Conservation (phyloP, 768 basidiomycete genomes). For the Pleurotus ostreatus region DNA sequence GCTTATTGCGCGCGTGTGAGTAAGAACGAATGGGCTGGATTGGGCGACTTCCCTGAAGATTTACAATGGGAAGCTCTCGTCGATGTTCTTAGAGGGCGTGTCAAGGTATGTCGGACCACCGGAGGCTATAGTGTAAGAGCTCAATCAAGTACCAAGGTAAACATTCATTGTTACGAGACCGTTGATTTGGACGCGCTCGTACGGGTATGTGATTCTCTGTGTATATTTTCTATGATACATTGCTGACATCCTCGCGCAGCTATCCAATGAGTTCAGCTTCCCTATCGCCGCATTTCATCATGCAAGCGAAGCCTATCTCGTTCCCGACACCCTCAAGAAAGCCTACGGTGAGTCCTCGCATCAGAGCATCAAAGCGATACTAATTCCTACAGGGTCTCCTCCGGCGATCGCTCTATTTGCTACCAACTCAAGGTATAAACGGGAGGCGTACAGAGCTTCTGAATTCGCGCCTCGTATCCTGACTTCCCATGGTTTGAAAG, state of each 20-base stretch:
- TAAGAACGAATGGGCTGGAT: conserved; percentile 40
- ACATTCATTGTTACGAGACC: conserved; percentile 57
- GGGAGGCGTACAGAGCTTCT: conserved; percentile 75
- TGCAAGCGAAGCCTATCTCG: conserved; percentile 81
- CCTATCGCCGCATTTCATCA: conserved; percentile 74
- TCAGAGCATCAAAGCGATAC: neutral
- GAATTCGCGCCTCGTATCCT: conserved; percentile 75
- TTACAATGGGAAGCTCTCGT: conserved; percentile 74
- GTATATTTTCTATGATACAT: neutral
- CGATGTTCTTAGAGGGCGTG: conserved; percentile 72
- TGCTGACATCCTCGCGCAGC: conserved; percentile 15
- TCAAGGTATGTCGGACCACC: conserved; percentile 43
- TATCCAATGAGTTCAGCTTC: conserved; percentile 69
- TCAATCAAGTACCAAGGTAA: conserved; percentile 29
- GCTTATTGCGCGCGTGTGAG: conserved; percentile 51
- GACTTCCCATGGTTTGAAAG: conserved; percentile 60
- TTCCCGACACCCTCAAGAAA: conserved; percentile 74
- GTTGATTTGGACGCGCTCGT: conserved; percentile 71
- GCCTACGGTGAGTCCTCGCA: conserved; percentile 44
- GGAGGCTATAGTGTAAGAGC: conserved; percentile 11
- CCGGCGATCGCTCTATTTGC: conserved; percentile 79
- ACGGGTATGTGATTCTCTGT: conserved; percentile 32
- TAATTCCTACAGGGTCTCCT: conserved; percentile 38
- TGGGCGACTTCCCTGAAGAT: conserved; percentile 59
- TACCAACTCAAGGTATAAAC: conserved; percentile 48